Evolutionary conservation across 1,139 yeast genomes (phyloP).

Genomic region (Lodderomyces theae): DNA sequence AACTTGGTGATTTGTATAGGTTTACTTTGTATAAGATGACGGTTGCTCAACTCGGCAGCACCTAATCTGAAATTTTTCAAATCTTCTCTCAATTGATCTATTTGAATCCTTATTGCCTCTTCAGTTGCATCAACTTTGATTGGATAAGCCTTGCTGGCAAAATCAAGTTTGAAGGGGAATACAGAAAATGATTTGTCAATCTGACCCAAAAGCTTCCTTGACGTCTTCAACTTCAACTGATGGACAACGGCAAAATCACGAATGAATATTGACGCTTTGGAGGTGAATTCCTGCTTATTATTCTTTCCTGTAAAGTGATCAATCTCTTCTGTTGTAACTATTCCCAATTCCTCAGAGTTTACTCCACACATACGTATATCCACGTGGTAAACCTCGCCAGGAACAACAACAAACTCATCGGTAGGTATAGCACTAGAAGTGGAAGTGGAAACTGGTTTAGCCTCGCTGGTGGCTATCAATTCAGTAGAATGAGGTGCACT

Average conservation of each 20-base stretch:
- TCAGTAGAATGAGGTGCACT: slow-evolving; percentile 25
- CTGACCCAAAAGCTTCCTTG: slow-evolving; percentile 67
- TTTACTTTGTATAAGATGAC: slow-evolving; percentile 73
- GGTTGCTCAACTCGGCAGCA: slow-evolving; percentile 73
- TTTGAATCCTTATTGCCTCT: slow-evolving; percentile 35
- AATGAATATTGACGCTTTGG: slow-evolving; percentile 71
- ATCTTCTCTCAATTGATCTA: slow-evolving; percentile 46
- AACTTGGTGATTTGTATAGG: slow-evolving; percentile 72
- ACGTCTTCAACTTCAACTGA: slow-evolving; percentile 69
- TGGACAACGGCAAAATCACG: slow-evolving; percentile 84
- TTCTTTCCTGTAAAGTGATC: slow-evolving; percentile 65
- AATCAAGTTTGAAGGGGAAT: slow-evolving; percentile 83
- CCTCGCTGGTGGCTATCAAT: slow-evolving; percentile 32
- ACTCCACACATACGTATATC: slow-evolving; percentile 81
- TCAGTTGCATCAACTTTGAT: slow-evolving; percentile 33
- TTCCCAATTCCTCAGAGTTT: slow-evolving; percentile 52
- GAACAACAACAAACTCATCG: slow-evolving; percentile 68
- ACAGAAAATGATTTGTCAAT: slow-evolving; percentile 78
- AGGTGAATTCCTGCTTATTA: slow-evolving; percentile 48
- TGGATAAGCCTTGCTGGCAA: slow-evolving; percentile 61
- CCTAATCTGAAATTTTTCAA: slow-evolving; percentile 69
- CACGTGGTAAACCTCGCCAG: slow-evolving; percentile 85
- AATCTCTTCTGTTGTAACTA: slow-evolving; percentile 62
- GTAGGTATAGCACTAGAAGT: slow-evolving; percentile 58
- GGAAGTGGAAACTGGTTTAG: slow-evolving; percentile 20